Percentiles rank a stretch among this genome's conserved stretches.
These are phyloP conservation scores for Vitis rotundifolia DNA, from an alignment of 164 flowering plant genomes.

Conservation along the genomic window DNA sequence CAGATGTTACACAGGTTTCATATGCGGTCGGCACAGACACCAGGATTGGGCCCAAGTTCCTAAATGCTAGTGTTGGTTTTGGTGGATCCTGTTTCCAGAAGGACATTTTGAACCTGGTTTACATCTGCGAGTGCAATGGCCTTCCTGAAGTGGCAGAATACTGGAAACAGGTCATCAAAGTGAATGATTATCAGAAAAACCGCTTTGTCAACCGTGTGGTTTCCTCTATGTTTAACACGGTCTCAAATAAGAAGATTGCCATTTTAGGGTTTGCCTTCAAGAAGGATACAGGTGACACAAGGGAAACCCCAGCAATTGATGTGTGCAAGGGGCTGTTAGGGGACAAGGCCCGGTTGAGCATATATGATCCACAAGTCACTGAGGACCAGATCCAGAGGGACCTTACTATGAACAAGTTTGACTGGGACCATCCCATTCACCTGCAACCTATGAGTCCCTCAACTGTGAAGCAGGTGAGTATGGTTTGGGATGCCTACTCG, in stretches of 20 bases:
- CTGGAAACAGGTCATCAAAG: conserved; percentile 89
- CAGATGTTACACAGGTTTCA: conserved; percentile 70
- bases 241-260: conserved; percentile 76
- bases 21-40: conserved; percentile 79
- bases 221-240: conserved; percentile 88
- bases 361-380: conserved; percentile 79
- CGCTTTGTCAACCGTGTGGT: conserved; percentile 87
- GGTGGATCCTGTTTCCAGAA: conserved; percentile 96
- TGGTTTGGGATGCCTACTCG: conserved; percentile 74
- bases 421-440: conserved; percentile 83
- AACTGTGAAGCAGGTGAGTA: conserved; percentile 54
- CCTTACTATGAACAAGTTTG: conserved; percentile 69
- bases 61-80: conserved; percentile 86
- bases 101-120: conserved; percentile 85
- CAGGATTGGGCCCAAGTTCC: conserved; percentile 81
- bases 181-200: conserved; percentile 85
- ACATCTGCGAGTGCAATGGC: conserved; percentile 92
- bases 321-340: conserved; percentile 85
- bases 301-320: conserved; percentile 92
- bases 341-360: conserved; percentile 69
- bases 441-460: conserved; percentile 75
- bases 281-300: conserved; percentile 89
- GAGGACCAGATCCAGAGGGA: conserved; percentile 81
- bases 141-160: conserved; percentile 85
- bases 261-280: conserved; percentile 86